A percentile compares a stretch with the other conserved stretches of the same genome.
Evolutionary conservation across 2,329 filamentous ascomycete species (phyloP).

Genomic region (Balansia obtecta): DNA sequence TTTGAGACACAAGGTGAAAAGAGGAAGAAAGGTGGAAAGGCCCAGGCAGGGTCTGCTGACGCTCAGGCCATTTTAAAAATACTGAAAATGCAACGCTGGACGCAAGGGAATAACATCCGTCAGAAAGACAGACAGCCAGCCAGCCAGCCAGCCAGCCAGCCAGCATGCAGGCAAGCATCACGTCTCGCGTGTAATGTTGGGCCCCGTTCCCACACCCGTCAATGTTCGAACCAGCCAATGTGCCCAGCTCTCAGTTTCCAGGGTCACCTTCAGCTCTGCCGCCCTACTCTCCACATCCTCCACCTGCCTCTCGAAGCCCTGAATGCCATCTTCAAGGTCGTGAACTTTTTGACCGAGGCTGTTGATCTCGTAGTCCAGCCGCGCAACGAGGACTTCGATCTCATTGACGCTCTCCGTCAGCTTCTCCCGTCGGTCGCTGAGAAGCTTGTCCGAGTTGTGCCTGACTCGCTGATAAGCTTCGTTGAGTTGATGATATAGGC

Average conservation of each 20-base stretch:
- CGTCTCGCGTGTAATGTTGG: slow-evolving; percentile 33
- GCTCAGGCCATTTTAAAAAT: not conserved
- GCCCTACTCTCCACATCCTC: slow-evolving; percentile 55
- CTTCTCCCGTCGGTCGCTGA: slow-evolving; percentile 55
- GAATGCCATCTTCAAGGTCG: slow-evolving; percentile 75
- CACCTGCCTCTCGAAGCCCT: slow-evolving; percentile 69
- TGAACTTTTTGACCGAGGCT: slow-evolving; percentile 67
- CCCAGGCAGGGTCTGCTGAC: not conserved
- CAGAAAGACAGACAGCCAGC: too few relatives aligned
- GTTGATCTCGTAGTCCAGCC: slow-evolving; percentile 84
- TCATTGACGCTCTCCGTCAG: slow-evolving; percentile 64
- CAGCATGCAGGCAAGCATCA: slow-evolving; percentile 7
- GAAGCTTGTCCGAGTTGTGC: slow-evolving; percentile 53
- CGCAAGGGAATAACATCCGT: not conserved
- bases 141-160: too few relatives aligned
- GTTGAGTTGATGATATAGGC: slow-evolving; percentile 56
- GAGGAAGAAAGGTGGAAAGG: not conserved
- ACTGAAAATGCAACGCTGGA: not conserved
- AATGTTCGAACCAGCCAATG: slow-evolving; percentile 51
- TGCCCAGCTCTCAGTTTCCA: slow-evolving; percentile 52
- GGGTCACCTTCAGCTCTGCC: slow-evolving; percentile 46
- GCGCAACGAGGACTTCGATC: slow-evolving; percentile 68
- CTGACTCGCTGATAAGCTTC: slow-evolving; percentile 58
- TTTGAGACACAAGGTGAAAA: not conserved
- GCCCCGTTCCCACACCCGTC: slow-evolving; percentile 47